phyloP scores from a whole-genome alignment of 805 yeast species.

The Metschnikowia lachancei region DNA sequence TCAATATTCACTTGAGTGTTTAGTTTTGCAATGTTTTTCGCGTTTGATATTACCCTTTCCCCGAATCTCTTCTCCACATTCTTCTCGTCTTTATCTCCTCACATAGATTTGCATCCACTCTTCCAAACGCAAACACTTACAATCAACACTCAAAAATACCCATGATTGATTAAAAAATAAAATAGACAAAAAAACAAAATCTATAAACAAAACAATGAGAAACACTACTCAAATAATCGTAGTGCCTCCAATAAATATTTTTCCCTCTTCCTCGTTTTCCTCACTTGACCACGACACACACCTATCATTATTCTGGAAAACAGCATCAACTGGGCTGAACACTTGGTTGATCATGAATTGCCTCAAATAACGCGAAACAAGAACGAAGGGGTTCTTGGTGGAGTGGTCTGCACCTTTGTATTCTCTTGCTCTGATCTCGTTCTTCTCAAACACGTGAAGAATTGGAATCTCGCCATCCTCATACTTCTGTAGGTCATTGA shows the following conservation, averaged over 20 bases:
- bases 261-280: conserved; percentile 21
- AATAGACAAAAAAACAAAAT: not conserved
- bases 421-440: conserved; percentile 26
- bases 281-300: conserved; percentile 19
- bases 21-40: no score
- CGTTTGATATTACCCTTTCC: no score
- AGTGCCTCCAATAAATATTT: conserved; percentile 28
- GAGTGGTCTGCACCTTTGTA: conserved; percentile 16
- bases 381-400: conserved; percentile 20
- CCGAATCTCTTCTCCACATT: no score
- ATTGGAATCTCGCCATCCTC: conserved; percentile 21
- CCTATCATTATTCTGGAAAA: conserved; percentile 24
- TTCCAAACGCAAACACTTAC: no score
- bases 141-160: not conserved
- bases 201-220: not conserved
- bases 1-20: no score
- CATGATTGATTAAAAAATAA: not conserved
- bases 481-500: conserved; percentile 10
- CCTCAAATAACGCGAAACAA: conserved; percentile 17
- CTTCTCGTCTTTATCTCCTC: no score
- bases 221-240: conserved; percentile 21
- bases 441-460: conserved; percentile 31
- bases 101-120: no score
- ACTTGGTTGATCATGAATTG: conserved; percentile 24
- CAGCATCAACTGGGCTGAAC: conserved; percentile 27